These are phyloP conservation scores for Coffea canephora DNA, from an alignment of 257 asterid genomes.

Conservation along the genomic window DNA sequence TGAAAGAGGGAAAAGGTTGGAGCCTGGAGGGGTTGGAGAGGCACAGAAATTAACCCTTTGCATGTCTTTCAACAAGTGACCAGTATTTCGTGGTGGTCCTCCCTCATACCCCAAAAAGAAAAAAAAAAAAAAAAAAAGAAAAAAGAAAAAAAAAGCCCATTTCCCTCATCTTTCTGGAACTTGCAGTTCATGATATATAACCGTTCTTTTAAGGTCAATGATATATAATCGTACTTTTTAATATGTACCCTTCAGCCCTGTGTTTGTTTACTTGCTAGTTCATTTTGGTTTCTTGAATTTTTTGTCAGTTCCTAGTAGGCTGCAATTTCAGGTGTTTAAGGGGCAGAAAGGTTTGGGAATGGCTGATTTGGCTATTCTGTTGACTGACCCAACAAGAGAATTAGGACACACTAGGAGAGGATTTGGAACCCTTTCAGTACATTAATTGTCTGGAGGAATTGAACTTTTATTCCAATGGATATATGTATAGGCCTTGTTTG, in stretches of 20 bases:
- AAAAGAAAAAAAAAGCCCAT: no score
- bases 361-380: background rate
- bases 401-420: background rate
- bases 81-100: background rate
- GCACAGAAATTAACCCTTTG: background rate
- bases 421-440: background rate
- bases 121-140: no score
- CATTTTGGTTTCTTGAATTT: background rate
- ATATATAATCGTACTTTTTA: background rate
- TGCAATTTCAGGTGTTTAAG: background rate
- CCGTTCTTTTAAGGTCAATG: background rate
- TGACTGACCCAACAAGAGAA: background rate
- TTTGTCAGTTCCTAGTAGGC: background rate
- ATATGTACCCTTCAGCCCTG: background rate
- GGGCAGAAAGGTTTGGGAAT: background rate
- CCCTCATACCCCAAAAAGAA: no score
- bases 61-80: background rate
- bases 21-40: background rate
- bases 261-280: background rate
- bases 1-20: background rate
- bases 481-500: background rate
- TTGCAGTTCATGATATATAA: background rate
- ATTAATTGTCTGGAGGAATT: background rate
- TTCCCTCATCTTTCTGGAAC: no score
- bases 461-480: background rate